Evolutionary conservation across 352 stramenopile species (phyloP), one percentile per base, ranked within the genome.

Genomic region (Pythium dissimile): DNA sequence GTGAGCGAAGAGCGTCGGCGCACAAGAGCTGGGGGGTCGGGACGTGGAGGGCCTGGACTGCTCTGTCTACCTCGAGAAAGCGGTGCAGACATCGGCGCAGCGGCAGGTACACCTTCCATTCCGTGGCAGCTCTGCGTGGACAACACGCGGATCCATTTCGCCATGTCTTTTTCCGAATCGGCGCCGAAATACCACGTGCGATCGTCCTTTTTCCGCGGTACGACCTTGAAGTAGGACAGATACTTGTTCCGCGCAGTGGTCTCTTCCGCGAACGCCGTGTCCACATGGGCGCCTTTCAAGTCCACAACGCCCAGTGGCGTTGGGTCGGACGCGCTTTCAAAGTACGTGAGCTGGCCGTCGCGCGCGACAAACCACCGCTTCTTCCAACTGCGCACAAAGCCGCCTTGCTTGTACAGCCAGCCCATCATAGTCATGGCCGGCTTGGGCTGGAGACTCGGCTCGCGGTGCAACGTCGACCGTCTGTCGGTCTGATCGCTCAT

Each of bases 371-470:
- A 92, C 84, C 84, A 94, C 39, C 84, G 72, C 39, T 85, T 85
- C 58, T 90, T 94, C 84, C 84, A 94, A 66, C 86, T 92, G 44
- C 88, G 86, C 21, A 94, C 74, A 24, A 94, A 90, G 2, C 84
- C 84, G 31, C 80, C 84, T 59, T 89, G 74, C 35, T 92, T 89
- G 44, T 83, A 82, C 37, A 92, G 49, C 75, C 77, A 90, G 4
- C 80, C 80, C 65, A 87, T 85, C 69, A 85, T 83, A 2, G 68
- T 75, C 42, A 65, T 64, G 15, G 64, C 44, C 0, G 32, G 38
- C 20, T 55, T 34, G 15, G 48, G 57, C 34, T 53, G 48, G 6
- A 54, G 27, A 32, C 48, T 54, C 0, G 57, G 32, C 15, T 54
- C 42, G 15, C 48, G 57, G 20, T 49, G 49, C 32, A 53, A 11